Conservation (phyloP, 768 basidiomycete species). For the Lactifluus pinguis region DNA sequence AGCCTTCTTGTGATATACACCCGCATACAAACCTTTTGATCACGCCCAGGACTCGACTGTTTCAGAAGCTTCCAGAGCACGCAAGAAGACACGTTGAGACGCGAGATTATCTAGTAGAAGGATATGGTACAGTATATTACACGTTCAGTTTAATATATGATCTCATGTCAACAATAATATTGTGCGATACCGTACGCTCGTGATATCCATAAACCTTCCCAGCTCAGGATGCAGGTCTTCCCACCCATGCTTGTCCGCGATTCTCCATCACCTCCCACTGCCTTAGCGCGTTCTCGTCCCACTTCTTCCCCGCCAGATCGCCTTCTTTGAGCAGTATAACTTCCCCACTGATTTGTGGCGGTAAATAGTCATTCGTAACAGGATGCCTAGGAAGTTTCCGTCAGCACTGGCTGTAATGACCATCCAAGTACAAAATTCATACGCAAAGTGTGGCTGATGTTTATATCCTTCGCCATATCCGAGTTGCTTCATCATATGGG, state of each 20-base stretch:
- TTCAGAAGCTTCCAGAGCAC: neutral
- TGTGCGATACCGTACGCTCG: neutral
- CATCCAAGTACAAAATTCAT: constrained; percentile 9
- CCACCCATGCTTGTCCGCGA: constrained; percentile 31
- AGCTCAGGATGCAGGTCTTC: constrained; percentile 13
- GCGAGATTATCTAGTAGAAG: neutral
- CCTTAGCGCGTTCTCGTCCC: constrained; percentile 40
- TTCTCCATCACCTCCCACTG: constrained; percentile 41
- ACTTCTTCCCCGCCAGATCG: constrained; percentile 32
- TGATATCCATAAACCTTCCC: neutral
- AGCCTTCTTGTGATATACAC: neutral
- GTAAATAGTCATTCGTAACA: constrained; percentile 44
- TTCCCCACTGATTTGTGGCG: constrained; percentile 31
- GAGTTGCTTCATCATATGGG: constrained; percentile 46
- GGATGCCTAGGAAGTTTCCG: constrained; percentile 34
- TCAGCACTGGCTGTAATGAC: neutral
- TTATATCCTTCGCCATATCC: constrained; percentile 43
- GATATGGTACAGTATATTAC: neutral
- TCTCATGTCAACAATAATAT: neutral
- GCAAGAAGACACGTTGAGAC: constrained; percentile 9
- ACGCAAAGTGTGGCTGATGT: constrained; percentile 43
- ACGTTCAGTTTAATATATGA: neutral
- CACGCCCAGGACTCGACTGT: neutral
- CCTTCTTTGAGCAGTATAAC: constrained; percentile 32
- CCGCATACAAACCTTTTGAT: neutral